Evolutionary conservation across 108 stramenopile species (phyloP).

Genomic region (Conticribra weissflogii): DNA sequence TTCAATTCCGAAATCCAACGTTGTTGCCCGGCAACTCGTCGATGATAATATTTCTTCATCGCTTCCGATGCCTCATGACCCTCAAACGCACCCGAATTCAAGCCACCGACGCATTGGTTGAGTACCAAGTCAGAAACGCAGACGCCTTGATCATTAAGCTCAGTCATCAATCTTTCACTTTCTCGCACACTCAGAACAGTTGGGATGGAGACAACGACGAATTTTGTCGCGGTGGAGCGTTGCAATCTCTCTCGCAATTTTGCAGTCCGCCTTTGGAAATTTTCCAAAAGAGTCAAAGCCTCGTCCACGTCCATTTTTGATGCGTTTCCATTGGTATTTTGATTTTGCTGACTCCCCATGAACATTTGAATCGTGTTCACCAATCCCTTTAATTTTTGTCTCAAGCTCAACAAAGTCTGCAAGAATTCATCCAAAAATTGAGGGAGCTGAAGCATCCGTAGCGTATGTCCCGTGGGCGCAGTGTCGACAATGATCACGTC

Average conservation of each 20-base stretch:
- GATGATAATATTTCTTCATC: constrained; percentile 71
- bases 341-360: constrained; percentile 54
- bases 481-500: constrained; percentile 93
- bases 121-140: constrained; percentile 78
- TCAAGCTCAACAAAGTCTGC: constrained; percentile 75
- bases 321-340: background rate
- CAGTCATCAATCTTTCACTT: constrained; percentile 74
- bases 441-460: constrained; percentile 87
- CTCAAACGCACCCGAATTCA: constrained; percentile 1
- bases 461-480: constrained; percentile 92
- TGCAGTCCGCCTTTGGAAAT: constrained; percentile 68
- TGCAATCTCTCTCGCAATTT: constrained; percentile 53
- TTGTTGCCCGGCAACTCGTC: constrained; percentile 69
- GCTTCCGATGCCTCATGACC: constrained; percentile 45
- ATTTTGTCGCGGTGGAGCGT: constrained; percentile 61
- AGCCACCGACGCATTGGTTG: constrained; percentile 78
- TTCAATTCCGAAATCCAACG: constrained; percentile 76
- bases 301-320: constrained; percentile 69
- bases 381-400: constrained; percentile 73
- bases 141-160: constrained; percentile 71
- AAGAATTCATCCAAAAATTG: constrained; percentile 87
- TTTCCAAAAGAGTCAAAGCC: constrained; percentile 71
- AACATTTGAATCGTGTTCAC: constrained; percentile 73
- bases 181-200: constrained; percentile 86
- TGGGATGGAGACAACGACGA: constrained; percentile 93